Conservation (phyloP, 2,329 filamentous ascomycete genomes). For the Scedosporium minutisporum region DNA sequence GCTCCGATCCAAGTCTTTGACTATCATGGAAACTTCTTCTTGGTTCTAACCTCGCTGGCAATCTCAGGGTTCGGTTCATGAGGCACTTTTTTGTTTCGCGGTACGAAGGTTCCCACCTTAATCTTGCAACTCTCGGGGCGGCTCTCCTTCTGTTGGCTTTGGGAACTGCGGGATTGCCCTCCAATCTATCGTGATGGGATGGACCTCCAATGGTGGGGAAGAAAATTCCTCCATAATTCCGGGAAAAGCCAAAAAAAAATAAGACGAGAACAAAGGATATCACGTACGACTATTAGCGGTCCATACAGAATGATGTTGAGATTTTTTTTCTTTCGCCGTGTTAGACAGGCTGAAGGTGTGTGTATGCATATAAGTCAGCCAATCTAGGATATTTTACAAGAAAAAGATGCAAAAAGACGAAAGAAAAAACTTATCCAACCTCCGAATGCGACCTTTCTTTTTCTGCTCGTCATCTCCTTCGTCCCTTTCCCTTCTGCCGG, state of each 20-base stretch:
- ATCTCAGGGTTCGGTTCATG: not conserved
- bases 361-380: not conserved
- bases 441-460: not conserved
- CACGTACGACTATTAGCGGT: not conserved
- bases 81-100: not conserved
- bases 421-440: not conserved
- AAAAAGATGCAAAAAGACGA: no score
- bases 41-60: no score
- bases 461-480: not conserved
- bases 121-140: not conserved
- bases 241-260: not conserved
- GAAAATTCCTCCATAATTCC: not conserved
- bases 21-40: not conserved
- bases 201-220: not conserved
- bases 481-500: not conserved
- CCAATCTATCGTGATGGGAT: not conserved
- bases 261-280: not conserved
- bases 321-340: not conserved
- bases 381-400: no score
- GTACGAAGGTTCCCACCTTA: no score
- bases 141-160: not conserved
- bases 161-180: not conserved
- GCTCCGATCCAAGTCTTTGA: not conserved
- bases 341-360: not conserved
- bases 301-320: no score